Percentiles rank a stretch among this genome's conserved stretches.
phyloP scores from a whole-genome alignment of 169 alveolate species.

The Plasmodium vivax region DNA sequence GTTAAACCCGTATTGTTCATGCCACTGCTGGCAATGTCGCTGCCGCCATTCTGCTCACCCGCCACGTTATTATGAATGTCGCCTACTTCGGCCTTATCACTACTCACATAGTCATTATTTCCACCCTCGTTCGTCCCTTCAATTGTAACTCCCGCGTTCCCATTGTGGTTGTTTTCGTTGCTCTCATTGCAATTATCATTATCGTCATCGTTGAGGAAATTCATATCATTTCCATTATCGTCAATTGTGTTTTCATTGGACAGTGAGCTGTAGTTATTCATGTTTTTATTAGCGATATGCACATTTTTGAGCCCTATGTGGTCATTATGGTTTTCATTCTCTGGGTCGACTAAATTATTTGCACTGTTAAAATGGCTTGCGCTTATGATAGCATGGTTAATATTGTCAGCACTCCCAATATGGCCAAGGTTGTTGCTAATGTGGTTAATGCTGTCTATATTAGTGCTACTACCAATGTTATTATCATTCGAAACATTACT shows the following conservation, averaged over 20 bases:
- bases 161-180: not conserved
- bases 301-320: not conserved
- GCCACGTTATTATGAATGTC: not conserved
- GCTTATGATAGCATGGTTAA: not conserved
- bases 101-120: not conserved
- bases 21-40: not conserved
- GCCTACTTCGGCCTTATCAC: not conserved
- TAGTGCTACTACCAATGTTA: not conserved
- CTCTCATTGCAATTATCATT: constrained; percentile 10
- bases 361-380: not conserved
- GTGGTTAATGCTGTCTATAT: not conserved
- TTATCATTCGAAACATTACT: not conserved
- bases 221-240: constrained; percentile 41
- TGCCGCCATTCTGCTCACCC: not conserved
- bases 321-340: not conserved
- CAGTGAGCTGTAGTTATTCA: constrained; percentile 17
- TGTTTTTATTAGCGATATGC: not conserved
- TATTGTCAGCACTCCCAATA: not conserved
- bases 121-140: not conserved
- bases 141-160: not conserved
- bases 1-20: not conserved
- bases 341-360: constrained; percentile 1
- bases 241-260: constrained; percentile 63
- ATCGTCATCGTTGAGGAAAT: constrained; percentile 31
- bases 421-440: not conserved